Conservation (phyloP, 2,329 filamentous ascomycete genomes). For the Clonostachys sp. region DNA sequence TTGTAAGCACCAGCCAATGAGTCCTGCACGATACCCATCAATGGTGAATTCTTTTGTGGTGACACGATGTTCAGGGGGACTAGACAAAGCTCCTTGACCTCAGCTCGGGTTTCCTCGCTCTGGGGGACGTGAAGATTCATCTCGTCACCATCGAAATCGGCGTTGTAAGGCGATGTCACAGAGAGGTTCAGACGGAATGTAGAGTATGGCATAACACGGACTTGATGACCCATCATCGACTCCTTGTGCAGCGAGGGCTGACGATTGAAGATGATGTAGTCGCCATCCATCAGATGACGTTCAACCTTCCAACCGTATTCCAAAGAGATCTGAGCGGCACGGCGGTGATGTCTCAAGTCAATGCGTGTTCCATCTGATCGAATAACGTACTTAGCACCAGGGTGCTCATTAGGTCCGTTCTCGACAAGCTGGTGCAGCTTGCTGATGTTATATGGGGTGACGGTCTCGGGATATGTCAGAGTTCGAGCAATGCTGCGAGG, state of each 20-base stretch:
- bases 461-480: conserved; percentile 93
- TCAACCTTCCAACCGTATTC: conserved; percentile 99
- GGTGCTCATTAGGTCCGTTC: conserved; percentile 92
- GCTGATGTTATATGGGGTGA: conserved; percentile 96
- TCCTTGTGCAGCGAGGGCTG: conserved; percentile 99
- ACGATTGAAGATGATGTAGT: conserved; percentile 99
- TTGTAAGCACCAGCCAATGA: conserved; percentile 96
- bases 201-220: conserved; percentile 97
- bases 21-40: conserved; percentile 99
- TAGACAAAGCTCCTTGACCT: conserved; percentile 91
- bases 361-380: conserved; percentile 90
- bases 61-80: conserved; percentile 99
- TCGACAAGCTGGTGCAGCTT: conserved; percentile 85
- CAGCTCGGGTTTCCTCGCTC: conserved; percentile 91
- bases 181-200: conserved; percentile 97
- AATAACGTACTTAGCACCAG: conserved; percentile 94
- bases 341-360: conserved; percentile 89
- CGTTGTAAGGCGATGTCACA: conserved; percentile 98
- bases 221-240: conserved; percentile 99
- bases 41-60: conserved; percentile 88
- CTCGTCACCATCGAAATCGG: conserved; percentile 99
- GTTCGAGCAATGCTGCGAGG: conserved; percentile 89
- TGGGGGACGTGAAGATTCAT: conserved; percentile 99
- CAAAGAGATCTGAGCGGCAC: conserved; percentile 77
- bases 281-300: conserved; percentile 89